Evolutionary conservation across 106 monocot genomes (phyloP).

Genomic region (Dactylorhiza incarnata): DNA sequence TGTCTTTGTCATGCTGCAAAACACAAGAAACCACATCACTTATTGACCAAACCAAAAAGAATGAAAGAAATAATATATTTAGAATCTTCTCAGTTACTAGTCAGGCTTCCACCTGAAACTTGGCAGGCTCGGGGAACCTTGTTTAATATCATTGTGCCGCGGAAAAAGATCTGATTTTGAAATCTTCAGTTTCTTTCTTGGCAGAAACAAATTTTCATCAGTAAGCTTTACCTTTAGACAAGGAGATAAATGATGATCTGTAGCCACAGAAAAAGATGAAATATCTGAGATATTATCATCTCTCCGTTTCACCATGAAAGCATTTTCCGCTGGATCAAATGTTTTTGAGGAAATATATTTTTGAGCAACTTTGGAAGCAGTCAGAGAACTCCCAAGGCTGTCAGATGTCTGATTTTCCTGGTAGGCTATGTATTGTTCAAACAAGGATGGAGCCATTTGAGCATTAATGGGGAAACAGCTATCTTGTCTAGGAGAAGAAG

Average conservation of each 20-base stretch:
- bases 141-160: slow-evolving; percentile 37
- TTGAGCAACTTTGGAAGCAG: slow-evolving; percentile 13
- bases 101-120: slow-evolving; percentile 27
- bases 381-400: slow-evolving; percentile 21
- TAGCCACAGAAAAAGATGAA: slow-evolving; percentile 10
- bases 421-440: slow-evolving; percentile 32
- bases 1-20: slow-evolving; percentile 30
- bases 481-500: slow-evolving; percentile 15
- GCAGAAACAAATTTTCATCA: slow-evolving; percentile 13
- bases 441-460: slow-evolving; percentile 50
- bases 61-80: not conserved
- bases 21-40: not conserved
- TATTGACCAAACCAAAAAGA: not conserved
- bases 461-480: slow-evolving; percentile 18
- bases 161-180: slow-evolving; percentile 20
- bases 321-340: slow-evolving; percentile 18
- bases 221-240: slow-evolving; percentile 3
- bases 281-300: slow-evolving; percentile 13
- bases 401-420: slow-evolving; percentile 26
- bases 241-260: slow-evolving; percentile 11
- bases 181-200: slow-evolving; percentile 34
- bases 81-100: not conserved
- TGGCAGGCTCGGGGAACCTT: slow-evolving; percentile 19
- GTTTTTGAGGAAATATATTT: slow-evolving; percentile 16
- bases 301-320: slow-evolving; percentile 20